These are phyloP conservation scores for Gryganskiella cystojenkinii DNA, from an alignment of 192 early-diverging fungal species.

Conservation along the genomic window DNA sequence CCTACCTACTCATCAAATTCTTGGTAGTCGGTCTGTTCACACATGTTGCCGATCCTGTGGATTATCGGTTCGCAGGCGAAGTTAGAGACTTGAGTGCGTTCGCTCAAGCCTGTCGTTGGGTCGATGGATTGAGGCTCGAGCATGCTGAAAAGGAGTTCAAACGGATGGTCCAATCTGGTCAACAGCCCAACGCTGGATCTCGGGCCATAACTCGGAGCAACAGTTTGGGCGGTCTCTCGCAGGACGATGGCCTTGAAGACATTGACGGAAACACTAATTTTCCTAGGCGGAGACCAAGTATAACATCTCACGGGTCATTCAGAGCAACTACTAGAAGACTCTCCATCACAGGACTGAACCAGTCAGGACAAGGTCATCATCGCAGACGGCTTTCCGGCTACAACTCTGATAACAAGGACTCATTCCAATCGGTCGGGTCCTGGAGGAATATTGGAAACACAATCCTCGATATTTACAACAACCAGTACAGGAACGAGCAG, in stretches of 20 bases:
- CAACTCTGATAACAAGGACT: conserved; percentile 19
- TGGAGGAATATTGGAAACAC: conserved; percentile 44
- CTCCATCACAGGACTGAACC: conserved; percentile 15
- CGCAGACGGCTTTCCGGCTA: conserved; percentile 24
- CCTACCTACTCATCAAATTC: conserved; percentile 51
- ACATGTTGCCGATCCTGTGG: conserved; percentile 63
- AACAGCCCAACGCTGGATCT: neutral
- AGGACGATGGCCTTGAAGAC: conserved; percentile 19
- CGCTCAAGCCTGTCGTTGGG: conserved; percentile 55
- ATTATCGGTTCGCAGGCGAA: conserved; percentile 60
- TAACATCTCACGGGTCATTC: conserved; percentile 8
- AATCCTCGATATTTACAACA: conserved; percentile 51
- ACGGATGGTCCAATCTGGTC: conserved; percentile 9
- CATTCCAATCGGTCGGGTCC: conserved; percentile 18
- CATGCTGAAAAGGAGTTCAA: conserved; percentile 44
- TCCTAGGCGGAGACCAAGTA: conserved; percentile 5
- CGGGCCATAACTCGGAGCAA: conserved; percentile 13
- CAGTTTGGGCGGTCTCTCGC: conserved; percentile 27
- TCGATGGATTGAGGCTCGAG: conserved; percentile 40
- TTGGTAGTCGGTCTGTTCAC: conserved; percentile 51
- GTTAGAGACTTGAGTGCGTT: conserved; percentile 54
- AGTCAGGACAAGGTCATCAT: conserved; percentile 13
- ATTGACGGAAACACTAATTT: neutral
- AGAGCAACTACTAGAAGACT: conserved; percentile 10
- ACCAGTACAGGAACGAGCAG: conserved; percentile 30